Evolutionary conservation across 73 alveolate species (phyloP).

Genomic region (Paramecium tetraurelia): DNA sequence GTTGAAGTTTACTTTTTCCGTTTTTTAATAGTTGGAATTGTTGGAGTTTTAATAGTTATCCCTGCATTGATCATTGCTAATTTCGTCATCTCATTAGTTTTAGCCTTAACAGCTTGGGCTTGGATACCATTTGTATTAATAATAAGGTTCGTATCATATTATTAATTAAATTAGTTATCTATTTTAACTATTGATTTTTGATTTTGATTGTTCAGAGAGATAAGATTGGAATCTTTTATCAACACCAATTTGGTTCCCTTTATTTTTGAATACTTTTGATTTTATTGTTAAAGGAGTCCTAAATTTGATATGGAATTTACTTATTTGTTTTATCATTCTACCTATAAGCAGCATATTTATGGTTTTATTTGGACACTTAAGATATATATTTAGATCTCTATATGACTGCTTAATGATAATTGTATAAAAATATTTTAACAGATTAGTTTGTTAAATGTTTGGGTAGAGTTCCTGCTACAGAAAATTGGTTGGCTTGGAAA

Average conservation of each 20-base stretch:
- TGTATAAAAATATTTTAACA: neutral
- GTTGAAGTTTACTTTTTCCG: conserved; percentile 64
- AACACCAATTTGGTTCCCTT: neutral
- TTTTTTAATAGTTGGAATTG: conserved; percentile 51
- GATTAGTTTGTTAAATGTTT: conserved; percentile 57
- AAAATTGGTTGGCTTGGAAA: conserved; percentile 71
- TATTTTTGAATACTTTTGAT: neutral
- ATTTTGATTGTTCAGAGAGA: neutral
- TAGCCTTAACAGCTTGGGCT: conserved; percentile 45
- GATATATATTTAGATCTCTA: conserved; percentile 55
- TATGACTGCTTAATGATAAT: conserved; percentile 63
- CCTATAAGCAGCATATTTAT: conserved; percentile 59
- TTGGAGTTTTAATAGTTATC: conserved; percentile 49
- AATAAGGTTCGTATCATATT: neutral
- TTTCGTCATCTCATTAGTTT: conserved; percentile 32
- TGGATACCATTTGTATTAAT: neutral
- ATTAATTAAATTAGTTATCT: neutral
- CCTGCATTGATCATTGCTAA: conserved; percentile 30
- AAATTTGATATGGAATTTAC: neutral
- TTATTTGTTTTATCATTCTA: neutral
- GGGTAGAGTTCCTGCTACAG: conserved; percentile 68
- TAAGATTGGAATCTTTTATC: neutral
- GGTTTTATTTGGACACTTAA: conserved; percentile 60
- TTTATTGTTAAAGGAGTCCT: neutral
- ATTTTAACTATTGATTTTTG: neutral